These are phyloP conservation scores for Quercus dentata DNA, from an alignment of 306 rosid species.

Conservation along the genomic window DNA sequence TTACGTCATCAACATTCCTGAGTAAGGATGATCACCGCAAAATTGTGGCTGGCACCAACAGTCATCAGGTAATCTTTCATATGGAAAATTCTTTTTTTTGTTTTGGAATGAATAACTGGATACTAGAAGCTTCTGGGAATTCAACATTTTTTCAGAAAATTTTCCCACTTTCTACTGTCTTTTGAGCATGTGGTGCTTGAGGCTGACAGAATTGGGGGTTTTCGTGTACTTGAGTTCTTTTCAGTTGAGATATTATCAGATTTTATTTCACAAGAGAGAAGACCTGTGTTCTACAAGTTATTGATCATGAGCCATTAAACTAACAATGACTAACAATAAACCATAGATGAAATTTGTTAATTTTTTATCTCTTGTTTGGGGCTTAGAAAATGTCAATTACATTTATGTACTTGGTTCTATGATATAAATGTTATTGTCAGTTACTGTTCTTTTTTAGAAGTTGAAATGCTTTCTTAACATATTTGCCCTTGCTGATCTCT, in stretches of 20 bases:
- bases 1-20: slow-evolving; percentile 77
- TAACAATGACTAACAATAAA: background rate
- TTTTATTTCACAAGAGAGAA: background rate
- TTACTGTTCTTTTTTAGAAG: background rate
- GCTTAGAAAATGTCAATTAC: too few species aligned
- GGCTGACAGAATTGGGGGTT: background rate
- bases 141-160: background rate
- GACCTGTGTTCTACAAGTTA: background rate
- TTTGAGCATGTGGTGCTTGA: background rate
- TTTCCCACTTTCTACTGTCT: background rate
- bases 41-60: slow-evolving; percentile 82
- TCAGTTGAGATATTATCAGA: background rate
- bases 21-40: slow-evolving; percentile 78
- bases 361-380: background rate
- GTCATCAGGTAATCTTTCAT: slow-evolving; percentile 65
- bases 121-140: background rate
- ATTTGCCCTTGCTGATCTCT: background rate
- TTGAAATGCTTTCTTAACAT: background rate
- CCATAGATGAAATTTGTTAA: background rate
- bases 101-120: slow-evolving; percentile 5
- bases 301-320: background rate
- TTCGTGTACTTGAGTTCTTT: background rate
- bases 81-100: background rate
- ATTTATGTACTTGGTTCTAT: background rate
- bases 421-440: background rate